phyloP scores from a whole-genome alignment of 345 rosid genomes.

The Conringia planisiliqua region DNA sequence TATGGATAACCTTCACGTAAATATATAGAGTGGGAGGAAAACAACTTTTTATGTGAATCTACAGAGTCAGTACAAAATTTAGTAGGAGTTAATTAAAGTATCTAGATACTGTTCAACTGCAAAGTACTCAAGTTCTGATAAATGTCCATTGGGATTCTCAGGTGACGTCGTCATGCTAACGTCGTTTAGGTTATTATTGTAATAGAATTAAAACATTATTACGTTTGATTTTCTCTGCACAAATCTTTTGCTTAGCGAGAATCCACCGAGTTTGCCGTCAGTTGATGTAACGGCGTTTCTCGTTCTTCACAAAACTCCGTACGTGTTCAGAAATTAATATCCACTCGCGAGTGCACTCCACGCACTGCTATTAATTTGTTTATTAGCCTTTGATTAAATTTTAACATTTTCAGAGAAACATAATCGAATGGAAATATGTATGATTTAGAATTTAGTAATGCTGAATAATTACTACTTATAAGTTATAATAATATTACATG shows the following conservation, averaged over 20 bases:
- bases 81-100: constrained; percentile 16
- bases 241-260: constrained; percentile 36
- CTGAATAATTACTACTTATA: neutral
- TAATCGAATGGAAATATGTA: neutral
- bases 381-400: neutral
- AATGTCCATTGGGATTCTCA: constrained; percentile 9
- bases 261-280: constrained; percentile 34
- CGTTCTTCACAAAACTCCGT: constrained; percentile 32
- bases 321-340: neutral
- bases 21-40: neutral
- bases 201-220: neutral
- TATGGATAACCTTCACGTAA: neutral
- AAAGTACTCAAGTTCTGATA: constrained; percentile 27
- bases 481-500: neutral
- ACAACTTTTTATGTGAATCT: neutral
- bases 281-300: constrained; percentile 40
- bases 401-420: neutral
- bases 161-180: constrained; percentile 39
- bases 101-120: neutral
- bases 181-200: constrained; percentile 5
- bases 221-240: constrained; percentile 32
- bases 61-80: neutral
- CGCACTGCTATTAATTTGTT: neutral
- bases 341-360: constrained; percentile 6
- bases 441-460: neutral